Evolutionary conservation across 805 yeast genomes (phyloP), one percentile per base, ranked within the genome.

Genomic region (Kodamaea restingae): DNA sequence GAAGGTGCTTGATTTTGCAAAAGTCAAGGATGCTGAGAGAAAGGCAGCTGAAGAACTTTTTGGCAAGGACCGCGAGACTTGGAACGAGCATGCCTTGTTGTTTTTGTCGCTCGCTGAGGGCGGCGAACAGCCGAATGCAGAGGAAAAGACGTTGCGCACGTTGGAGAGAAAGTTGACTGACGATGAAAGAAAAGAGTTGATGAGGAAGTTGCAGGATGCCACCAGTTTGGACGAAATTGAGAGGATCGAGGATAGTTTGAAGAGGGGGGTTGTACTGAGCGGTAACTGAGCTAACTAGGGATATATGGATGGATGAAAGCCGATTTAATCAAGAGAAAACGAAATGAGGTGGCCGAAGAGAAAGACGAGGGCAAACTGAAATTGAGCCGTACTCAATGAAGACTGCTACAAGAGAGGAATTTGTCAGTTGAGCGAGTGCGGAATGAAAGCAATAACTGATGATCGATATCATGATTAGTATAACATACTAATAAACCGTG

Each of bases 141-240:
- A 60, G 14, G 51, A 58, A 15, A 64, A 63, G 36, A 52, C 59
- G 18, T 56, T 69, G 55, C 55, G 58, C 25, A 49, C 48, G 14
- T 65, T 65, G 0, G 66, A 70, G 12, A 54, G 61, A 18, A 76
- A 70, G 43, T 65, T 86, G 49, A 66, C 80, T 1, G 73, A 67
- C 0, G 77, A 72, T 25, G 88, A 81, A 27, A 73, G 68, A 41
- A 57, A 59, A 10, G 60, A 62, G 33, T 59, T 90, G 35, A 69
- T 80, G 45, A 54, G 65, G 30, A 72, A 77, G 45, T 64, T 90
- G 40, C 68, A 71, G 38, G 65, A 61, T 22, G 95, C 96, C 1
- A 71, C 78, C 3, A 78, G 80, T 37, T 55, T 90, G 41, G 84
- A 75, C 4, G 96, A 90, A 46, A 84, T 88, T 5, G 84, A 81